Conservation (phyloP, 148 eudicot species). For the Spergularia bocconei region DNA sequence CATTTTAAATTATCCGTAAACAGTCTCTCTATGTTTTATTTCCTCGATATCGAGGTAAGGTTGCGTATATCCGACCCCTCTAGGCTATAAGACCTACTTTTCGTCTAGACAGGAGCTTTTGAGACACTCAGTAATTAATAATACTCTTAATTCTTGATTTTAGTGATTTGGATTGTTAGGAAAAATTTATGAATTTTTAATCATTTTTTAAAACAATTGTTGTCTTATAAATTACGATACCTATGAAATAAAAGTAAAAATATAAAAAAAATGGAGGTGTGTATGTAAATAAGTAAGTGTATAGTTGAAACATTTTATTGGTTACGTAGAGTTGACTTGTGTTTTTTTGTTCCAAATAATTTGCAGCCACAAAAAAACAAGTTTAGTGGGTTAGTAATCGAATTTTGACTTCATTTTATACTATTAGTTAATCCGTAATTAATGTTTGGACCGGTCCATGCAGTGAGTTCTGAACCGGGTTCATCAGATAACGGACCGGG, state of each 20-base stretch:
- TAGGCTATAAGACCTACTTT: too few species aligned
- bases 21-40: too few species aligned
- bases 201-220: too few species aligned
- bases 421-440: not conserved
- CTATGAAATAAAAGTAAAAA: not conserved
- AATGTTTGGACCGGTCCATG: constrained; percentile 7
- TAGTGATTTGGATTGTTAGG: too few species aligned
- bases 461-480: constrained; percentile 55
- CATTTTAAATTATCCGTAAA: too few species aligned
- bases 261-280: too few species aligned
- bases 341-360: not conserved
- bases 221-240: not conserved
- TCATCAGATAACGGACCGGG: constrained; percentile 41
- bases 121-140: too few species aligned
- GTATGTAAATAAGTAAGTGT: not conserved
- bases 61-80: too few species aligned
- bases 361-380: not conserved
- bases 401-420: constrained; percentile 5
- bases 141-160: too few species aligned
- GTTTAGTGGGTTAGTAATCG: constrained; percentile 4
- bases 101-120: too few species aligned
- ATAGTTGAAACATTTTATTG: constrained; percentile 6
- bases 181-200: too few species aligned
- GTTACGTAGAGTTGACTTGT: constrained; percentile 3
- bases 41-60: too few species aligned